phyloP scores from a whole-genome alignment of 257 asterid species.

The Lycium ferocissimum region DNA sequence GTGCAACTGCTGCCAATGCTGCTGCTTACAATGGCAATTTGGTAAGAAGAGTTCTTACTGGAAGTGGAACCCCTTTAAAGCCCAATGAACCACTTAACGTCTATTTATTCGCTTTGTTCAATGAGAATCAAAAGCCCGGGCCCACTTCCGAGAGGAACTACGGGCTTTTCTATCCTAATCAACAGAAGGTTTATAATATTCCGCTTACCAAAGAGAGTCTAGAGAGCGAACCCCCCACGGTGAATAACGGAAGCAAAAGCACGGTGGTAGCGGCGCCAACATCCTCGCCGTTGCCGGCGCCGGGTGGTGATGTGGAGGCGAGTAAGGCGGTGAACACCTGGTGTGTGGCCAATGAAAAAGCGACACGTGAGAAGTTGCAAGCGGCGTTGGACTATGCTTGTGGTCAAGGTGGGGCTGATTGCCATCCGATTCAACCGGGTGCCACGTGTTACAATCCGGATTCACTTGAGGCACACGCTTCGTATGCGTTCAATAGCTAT shows the following conservation, averaged over 20 bases:
- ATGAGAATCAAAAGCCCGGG: constrained; percentile 81
- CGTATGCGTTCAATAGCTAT: constrained; percentile 87
- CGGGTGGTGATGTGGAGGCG: constrained; percentile 26
- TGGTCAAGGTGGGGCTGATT: constrained; percentile 84
- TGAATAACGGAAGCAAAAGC: constrained; percentile 43
- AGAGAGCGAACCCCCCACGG: constrained; percentile 12
- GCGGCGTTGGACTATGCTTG: constrained; percentile 78
- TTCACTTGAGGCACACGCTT: constrained; percentile 75
- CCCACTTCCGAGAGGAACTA: constrained; percentile 73
- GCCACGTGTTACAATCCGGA: constrained; percentile 75
- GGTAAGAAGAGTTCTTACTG: constrained; percentile 64
- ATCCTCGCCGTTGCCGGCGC: not conserved
- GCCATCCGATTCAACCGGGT: constrained; percentile 76
- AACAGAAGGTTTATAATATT: constrained; percentile 66
- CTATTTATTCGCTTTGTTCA: constrained; percentile 78
- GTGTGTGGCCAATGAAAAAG: constrained; percentile 80
- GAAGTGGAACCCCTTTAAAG: constrained; percentile 75
- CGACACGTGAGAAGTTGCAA: constrained; percentile 53
- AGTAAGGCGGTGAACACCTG: constrained; percentile 59
- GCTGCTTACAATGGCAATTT: constrained; percentile 85
- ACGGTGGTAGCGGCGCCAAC: constrained; percentile 37
- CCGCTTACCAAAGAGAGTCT: constrained; percentile 47
- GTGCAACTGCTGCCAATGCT: constrained; percentile 62
- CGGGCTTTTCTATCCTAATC: constrained; percentile 73
- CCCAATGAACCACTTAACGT: constrained; percentile 72